Evolutionary conservation across 805 yeast genomes (phyloP).

Genomic region (Candida patagonica): DNA sequence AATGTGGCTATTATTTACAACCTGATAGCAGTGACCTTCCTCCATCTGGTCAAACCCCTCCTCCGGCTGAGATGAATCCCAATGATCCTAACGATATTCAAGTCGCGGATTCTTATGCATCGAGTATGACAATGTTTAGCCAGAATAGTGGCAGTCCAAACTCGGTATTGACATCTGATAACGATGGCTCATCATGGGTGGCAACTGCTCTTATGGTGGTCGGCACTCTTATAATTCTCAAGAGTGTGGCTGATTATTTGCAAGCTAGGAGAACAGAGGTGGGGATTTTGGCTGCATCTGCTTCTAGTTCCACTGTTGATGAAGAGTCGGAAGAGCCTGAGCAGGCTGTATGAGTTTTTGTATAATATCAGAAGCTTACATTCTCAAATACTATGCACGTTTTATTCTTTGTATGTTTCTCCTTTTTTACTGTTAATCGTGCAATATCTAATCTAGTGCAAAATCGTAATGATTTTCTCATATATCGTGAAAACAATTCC

Average conservation of each 20-base stretch:
- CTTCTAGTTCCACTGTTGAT: conserved; percentile 4
- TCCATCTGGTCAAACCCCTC: conserved; percentile 13
- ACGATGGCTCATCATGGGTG: conserved; percentile 30
- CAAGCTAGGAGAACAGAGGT: conserved; percentile 71
- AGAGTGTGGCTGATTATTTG: conserved; percentile 62
- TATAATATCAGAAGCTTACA: too few relatives aligned
- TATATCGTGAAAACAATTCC: conserved; percentile 96
- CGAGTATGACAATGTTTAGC: conserved; percentile 13
- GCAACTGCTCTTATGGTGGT: conserved; percentile 56
- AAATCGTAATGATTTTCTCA: conserved; percentile 70
- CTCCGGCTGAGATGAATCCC: conserved; percentile 39
- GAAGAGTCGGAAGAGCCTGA: conserved; percentile 4
- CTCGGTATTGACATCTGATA: conserved; percentile 3
- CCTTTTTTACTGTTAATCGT: neutral
- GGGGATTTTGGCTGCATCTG: conserved; percentile 33
- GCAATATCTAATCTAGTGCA: too few relatives aligned
- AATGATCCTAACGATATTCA: conserved; percentile 51
- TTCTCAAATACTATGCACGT: too few relatives aligned
- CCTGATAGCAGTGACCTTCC: conserved; percentile 6
- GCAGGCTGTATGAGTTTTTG: too few relatives aligned
- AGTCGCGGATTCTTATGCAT: conserved; percentile 12
- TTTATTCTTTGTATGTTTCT: neutral
- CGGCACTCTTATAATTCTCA: conserved; percentile 57
- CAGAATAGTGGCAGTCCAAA: conserved; percentile 8
- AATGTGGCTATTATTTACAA: conserved; percentile 52